Evolutionary conservation across 2,329 filamentous ascomycete genomes (phyloP).

Genomic region (Fusarium fracticaudum): DNA sequence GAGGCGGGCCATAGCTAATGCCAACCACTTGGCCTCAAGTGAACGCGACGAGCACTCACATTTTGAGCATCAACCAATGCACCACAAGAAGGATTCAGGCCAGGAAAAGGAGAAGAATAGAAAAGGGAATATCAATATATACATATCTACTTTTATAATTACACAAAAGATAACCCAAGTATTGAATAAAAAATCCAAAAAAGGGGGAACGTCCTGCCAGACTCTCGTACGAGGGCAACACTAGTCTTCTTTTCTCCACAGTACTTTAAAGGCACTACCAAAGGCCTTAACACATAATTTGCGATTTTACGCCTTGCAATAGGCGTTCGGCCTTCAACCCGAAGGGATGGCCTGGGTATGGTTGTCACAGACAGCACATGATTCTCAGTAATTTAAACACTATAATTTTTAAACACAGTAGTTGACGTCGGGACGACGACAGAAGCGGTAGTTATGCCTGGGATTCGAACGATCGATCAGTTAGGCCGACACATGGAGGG

Average conservation of each 20-base stretch:
- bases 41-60: background rate
- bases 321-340: background rate
- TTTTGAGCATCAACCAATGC: background rate
- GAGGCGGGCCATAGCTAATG: background rate
- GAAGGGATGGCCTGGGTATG: background rate
- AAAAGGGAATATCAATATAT: background rate
- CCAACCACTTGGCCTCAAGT: background rate
- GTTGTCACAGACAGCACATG: background rate
- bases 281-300: background rate
- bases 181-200: background rate
- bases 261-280: conserved; percentile 28
- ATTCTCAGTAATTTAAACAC: background rate
- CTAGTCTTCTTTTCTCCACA: background rate
- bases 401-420: background rate
- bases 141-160: no score
- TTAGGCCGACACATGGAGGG: background rate
- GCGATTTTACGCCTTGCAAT: background rate
- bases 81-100: no score
- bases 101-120: background rate
- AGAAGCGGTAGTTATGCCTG: conserved; percentile 22
- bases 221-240: background rate
- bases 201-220: background rate
- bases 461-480: conserved; percentile 21
- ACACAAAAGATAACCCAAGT: background rate
- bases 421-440: background rate